Conservation (phyloP, 2,329 filamentous ascomycete species). For the Alternaria dauci region DNA sequence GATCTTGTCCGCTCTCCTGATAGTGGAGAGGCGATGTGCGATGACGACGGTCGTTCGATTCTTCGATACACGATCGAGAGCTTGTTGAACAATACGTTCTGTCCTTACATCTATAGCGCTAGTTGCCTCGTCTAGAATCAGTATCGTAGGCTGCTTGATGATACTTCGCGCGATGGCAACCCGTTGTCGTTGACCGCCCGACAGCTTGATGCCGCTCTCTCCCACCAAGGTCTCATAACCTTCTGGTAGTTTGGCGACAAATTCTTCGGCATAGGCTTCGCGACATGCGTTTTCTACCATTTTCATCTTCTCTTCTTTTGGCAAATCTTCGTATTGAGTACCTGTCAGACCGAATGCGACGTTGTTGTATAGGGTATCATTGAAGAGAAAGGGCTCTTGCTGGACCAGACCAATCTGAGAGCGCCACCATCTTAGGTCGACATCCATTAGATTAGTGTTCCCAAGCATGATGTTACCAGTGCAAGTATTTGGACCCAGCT, state of each 20-base stretch:
- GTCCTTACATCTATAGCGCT: conserved; percentile 68
- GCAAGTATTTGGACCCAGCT: conserved; percentile 43
- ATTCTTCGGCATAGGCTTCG: conserved; percentile 51
- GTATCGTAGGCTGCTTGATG: conserved; percentile 69
- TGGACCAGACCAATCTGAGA: conserved; percentile 56
- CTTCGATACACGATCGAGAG: conserved; percentile 67
- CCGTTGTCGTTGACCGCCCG: conserved; percentile 85
- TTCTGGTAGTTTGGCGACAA: conserved; percentile 54
- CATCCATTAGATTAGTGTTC: conserved; percentile 33
- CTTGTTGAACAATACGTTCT: conserved; percentile 64
- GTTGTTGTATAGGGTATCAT: conserved; percentile 52
- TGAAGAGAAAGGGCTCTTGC: conserved; percentile 54
- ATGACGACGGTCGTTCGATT: conserved; percentile 79
- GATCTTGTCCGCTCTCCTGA: conserved; percentile 80
- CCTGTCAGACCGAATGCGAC: conserved; percentile 51
- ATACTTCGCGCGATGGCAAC: conserved; percentile 78
- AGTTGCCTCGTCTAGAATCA: conserved; percentile 80
- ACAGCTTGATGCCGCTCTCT: conserved; percentile 78
- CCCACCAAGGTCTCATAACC: conserved; percentile 79
- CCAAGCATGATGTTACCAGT: conserved; percentile 45
- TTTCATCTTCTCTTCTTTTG: conserved; percentile 64
- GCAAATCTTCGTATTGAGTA: conserved; percentile 59
- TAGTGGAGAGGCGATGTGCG: conserved; percentile 77
- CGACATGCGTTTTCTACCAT: conserved; percentile 57
- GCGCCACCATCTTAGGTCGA: conserved; percentile 56